Evolutionary conservation across 1,139 yeast genomes (phyloP).

Genomic region (Pneumocystis murina): DNA sequence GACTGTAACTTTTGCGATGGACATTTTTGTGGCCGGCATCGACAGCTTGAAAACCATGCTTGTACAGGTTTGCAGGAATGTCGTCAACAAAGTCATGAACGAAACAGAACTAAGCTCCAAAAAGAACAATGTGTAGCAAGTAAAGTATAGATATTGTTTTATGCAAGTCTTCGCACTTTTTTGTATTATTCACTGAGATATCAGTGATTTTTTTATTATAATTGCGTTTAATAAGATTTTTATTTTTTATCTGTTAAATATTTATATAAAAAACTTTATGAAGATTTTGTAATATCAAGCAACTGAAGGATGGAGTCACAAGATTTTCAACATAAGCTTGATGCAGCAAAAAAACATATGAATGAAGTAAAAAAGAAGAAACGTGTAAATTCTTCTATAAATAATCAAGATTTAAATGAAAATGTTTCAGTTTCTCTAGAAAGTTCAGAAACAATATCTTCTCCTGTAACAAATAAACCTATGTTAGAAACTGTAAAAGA

Average conservation of each 20-base stretch:
- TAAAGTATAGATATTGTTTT: neutral
- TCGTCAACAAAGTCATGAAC: neutral
- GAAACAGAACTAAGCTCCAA: neutral
- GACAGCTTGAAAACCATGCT: conserved; percentile 70
- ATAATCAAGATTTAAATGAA: neutral
- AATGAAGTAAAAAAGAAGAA: conserved; percentile 2
- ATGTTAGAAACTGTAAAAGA: neutral
- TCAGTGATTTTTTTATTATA: neutral
- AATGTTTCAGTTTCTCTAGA: neutral
- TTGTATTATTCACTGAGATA: neutral
- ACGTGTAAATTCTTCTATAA: neutral
- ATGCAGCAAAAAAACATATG: neutral
- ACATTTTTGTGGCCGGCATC: conserved; percentile 73
- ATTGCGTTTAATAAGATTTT: neutral
- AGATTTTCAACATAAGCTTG: neutral
- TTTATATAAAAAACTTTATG: neutral
- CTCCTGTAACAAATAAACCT: neutral
- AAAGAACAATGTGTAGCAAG: neutral
- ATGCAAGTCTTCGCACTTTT: neutral
- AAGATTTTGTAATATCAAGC: too few species aligned
- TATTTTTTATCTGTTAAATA: neutral
- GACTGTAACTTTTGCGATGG: conserved; percentile 79
- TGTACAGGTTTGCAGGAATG: conserved; percentile 44
- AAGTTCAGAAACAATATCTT: neutral
- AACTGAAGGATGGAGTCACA: neutral